Evolutionary conservation across 1,139 yeast species (phyloP).

Genomic region (Taphrina wiesneri): DNA sequence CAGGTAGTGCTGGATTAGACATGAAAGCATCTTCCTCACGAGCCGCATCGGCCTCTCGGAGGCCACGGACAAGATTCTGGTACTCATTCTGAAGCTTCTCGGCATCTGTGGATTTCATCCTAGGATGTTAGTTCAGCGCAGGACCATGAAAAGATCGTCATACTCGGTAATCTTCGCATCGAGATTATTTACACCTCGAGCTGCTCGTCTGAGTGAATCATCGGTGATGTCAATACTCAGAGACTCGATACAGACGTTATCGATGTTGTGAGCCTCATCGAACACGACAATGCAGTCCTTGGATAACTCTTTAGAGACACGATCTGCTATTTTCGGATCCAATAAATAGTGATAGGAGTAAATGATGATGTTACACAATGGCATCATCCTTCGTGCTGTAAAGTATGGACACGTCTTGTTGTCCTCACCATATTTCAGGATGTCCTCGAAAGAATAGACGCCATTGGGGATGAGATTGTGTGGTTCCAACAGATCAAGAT

Average conservation of each 20-base stretch:
- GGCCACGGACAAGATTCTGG: conserved; percentile 84
- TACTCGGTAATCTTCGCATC: conserved; percentile 69
- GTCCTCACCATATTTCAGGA: conserved; percentile 71
- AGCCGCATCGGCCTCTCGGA: conserved; percentile 72
- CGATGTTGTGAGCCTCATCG: conserved; percentile 95
- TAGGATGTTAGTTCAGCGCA: conserved; percentile 2
- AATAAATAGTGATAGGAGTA: conserved; percentile 93
- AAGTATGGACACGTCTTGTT: conserved; percentile 91
- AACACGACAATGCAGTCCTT: conserved; percentile 91
- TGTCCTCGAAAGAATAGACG: conserved; percentile 86
- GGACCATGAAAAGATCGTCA: neutral
- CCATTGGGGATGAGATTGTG: conserved; percentile 88
- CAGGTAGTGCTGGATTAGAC: conserved; percentile 84
- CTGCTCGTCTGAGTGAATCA: conserved; percentile 76
- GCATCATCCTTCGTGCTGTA: conserved; percentile 96
- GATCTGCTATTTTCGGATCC: conserved; percentile 95
- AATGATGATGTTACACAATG: conserved; percentile 89
- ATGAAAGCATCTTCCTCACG: conserved; percentile 78
- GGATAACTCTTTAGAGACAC: conserved; percentile 88
- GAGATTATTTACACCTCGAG: conserved; percentile 76
- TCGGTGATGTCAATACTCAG: conserved; percentile 82
- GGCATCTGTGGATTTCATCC: conserved; percentile 75
- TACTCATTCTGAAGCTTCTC: conserved; percentile 84
- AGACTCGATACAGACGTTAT: conserved; percentile 96
- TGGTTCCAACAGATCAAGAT: conserved; percentile 79